These are phyloP conservation scores for Massarina eburnea DNA, from an alignment of 2,329 filamentous ascomycete genomes.

Conservation along the genomic window DNA sequence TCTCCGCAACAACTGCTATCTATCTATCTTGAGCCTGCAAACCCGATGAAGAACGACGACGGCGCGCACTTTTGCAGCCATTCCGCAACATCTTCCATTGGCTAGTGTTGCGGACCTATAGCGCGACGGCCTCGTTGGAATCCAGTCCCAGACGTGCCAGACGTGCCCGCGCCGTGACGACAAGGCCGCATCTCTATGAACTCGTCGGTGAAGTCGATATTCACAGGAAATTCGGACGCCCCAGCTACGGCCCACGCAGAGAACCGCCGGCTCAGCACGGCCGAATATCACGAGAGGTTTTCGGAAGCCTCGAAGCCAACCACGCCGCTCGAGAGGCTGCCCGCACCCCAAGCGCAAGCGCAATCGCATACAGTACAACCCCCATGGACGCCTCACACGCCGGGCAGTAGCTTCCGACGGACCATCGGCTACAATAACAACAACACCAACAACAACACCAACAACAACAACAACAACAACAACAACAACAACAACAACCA, in stretches of 20 bases:
- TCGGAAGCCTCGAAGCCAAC: constrained; percentile 17
- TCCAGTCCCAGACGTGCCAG: too few relatives aligned
- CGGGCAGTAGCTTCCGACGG: constrained; percentile 12
- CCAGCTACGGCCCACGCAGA: constrained; percentile 11
- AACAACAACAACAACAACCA: too few relatives aligned
- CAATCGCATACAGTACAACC: constrained; percentile 5
- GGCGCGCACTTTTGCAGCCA: too few relatives aligned
- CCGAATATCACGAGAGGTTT: constrained; percentile 20
- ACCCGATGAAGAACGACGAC: too few relatives aligned
- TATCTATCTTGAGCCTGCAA: too few relatives aligned
- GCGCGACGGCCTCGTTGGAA: constrained; percentile 4
- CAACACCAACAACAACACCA: too few relatives aligned
- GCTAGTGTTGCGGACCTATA: constrained; percentile 4
- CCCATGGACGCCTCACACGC: constrained; percentile 20
- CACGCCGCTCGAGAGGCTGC: constrained; percentile 13
- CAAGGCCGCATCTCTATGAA: constrained; percentile 27
- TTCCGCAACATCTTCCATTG: neutral
- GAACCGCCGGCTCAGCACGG: constrained; percentile 17
- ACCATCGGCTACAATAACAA: constrained; percentile 5
- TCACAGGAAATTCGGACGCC: constrained; percentile 31
- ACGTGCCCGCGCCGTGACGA: too few relatives aligned
- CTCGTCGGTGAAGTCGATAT: constrained; percentile 36
- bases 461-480: too few relatives aligned
- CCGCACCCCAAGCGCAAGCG: too few relatives aligned
- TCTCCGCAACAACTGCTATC: too few relatives aligned